These are phyloP conservation scores for Backusella psychrophila DNA, from an alignment of 192 early-diverging fungal genomes.

Conservation along the genomic window DNA sequence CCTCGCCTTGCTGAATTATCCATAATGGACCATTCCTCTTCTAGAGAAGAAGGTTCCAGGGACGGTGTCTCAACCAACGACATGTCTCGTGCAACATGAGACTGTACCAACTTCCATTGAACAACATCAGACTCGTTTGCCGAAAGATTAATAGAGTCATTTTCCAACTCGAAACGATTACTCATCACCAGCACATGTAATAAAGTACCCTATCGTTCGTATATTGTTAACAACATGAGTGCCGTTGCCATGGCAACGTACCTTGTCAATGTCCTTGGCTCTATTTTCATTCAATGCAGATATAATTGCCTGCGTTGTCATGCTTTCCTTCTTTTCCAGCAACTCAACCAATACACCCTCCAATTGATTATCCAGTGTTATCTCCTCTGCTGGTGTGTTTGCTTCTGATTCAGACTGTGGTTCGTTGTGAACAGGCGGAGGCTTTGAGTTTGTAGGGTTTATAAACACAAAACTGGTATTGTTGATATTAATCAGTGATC, in stretches of 20 bases:
- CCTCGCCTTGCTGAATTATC: not conserved
- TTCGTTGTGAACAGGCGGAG: not conserved
- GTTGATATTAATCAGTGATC: conserved; percentile 3
- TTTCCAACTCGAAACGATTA: not conserved
- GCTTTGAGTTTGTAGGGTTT: not conserved
- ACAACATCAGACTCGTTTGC: not conserved
- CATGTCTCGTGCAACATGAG: not conserved
- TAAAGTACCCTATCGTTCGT: not conserved
- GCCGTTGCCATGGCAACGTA: not conserved
- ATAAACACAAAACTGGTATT: conserved; percentile 13
- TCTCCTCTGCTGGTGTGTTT: not conserved
- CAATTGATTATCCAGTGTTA: not conserved
- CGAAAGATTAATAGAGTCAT: not conserved
- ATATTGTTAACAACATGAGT: too few species aligned
- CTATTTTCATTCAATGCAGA: not conserved
- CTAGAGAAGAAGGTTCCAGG: not conserved
- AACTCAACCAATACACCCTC: not conserved
- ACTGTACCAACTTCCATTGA: not conserved
- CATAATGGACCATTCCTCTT: not conserved
- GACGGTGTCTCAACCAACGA: not conserved
- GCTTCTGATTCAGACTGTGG: not conserved
- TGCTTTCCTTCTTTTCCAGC: not conserved
- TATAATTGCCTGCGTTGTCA: not conserved
- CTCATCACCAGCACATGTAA: not conserved
- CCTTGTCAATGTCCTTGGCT: not conserved